Conservation (phyloP, 306 rosid species). For the Cyamopsis tetragonoloba region DNA sequence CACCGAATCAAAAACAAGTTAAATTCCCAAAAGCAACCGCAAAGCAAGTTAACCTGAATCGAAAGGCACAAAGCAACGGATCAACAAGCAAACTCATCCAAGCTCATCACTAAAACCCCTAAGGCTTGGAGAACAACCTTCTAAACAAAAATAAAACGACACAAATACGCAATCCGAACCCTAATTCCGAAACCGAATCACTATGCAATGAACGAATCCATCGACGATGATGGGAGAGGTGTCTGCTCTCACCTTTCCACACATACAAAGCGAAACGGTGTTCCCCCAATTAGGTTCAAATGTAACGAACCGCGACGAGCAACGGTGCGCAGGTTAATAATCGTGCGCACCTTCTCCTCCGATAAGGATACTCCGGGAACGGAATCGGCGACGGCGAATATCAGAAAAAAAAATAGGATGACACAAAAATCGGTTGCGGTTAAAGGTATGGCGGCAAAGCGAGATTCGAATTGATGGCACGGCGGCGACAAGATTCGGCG, state of each 20-base stretch:
- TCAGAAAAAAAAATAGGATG: not conserved
- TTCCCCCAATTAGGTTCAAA: conserved; percentile 35
- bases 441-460: not conserved
- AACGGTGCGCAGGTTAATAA: conserved; percentile 41
- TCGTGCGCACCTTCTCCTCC: conserved; percentile 47
- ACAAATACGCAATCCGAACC: conserved; percentile 51
- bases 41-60: conserved; percentile 34
- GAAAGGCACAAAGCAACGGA: conserved; percentile 42
- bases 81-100: conserved; percentile 50
- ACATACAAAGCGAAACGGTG: conserved; percentile 23
- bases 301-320: not conserved
- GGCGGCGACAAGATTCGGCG: conserved; percentile 32
- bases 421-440: conserved; percentile 7
- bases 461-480: conserved; percentile 15
- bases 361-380: conserved; percentile 40
- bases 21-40: conserved; percentile 28
- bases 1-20: conserved; percentile 22
- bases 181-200: conserved; percentile 35
- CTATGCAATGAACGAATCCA: conserved; percentile 44
- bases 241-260: conserved; percentile 50
- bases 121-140: conserved; percentile 39
- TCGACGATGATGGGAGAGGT: conserved; percentile 32
- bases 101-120: conserved; percentile 60
- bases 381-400: conserved; percentile 40
- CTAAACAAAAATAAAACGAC: conserved; percentile 22